Percentiles rank a stretch among this genome's conserved stretches.
phyloP scores from a whole-genome alignment of 2,329 filamentous ascomycete species.

The Arthrobotrys entomopaga region DNA sequence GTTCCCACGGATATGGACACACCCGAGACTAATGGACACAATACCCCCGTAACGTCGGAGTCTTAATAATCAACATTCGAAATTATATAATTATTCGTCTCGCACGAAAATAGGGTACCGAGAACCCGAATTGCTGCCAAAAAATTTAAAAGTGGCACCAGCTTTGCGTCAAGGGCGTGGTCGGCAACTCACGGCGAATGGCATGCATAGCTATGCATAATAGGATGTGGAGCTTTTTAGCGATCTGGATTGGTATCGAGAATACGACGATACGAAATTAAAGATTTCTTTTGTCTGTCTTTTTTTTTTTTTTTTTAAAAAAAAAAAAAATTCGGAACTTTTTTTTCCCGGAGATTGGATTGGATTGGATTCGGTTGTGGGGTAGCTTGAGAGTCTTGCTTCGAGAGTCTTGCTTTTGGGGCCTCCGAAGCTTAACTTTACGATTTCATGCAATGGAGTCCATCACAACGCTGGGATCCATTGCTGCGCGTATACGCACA shows the following conservation, averaged over 20 bases:
- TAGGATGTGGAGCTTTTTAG: background rate
- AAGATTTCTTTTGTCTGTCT: background rate
- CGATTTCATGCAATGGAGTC: too few species aligned
- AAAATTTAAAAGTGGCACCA: background rate
- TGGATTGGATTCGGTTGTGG: background rate
- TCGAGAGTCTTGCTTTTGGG: too few species aligned
- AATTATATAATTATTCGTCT: too few species aligned
- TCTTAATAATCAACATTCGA: background rate
- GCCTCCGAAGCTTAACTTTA: too few species aligned
- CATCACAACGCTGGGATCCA: too few species aligned
- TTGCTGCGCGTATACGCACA: too few species aligned
- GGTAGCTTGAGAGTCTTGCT: background rate
- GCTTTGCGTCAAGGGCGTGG: too few species aligned
- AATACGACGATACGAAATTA: constrained; percentile 34
- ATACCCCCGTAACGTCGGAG: background rate
- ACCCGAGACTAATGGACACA: too few species aligned
- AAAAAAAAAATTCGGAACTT: too few species aligned
- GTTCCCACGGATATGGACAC: too few species aligned
- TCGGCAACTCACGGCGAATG: constrained; percentile 19
- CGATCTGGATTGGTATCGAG: background rate
- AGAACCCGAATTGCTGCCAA: constrained; percentile 1
- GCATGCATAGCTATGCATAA: too few species aligned
- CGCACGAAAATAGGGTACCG: constrained; percentile 7
- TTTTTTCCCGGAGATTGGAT: constrained; percentile 7
- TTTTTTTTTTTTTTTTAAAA: background rate